Conservation (phyloP, 306 rosid genomes). For the Phaseolus lunatus region DNA sequence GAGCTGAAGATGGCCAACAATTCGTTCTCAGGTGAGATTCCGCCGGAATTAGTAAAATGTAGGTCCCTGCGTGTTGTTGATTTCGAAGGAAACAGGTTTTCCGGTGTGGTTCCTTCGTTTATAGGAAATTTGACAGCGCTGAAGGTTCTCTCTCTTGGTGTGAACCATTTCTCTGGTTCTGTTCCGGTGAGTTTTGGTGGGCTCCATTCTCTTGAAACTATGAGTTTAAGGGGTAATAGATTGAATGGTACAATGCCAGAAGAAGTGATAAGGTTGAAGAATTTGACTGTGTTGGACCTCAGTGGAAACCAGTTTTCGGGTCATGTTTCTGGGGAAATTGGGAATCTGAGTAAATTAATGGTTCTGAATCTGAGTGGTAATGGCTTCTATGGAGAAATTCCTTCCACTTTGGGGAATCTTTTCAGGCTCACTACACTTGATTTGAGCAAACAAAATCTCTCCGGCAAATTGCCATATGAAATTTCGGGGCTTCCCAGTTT, state of each 20-base stretch:
- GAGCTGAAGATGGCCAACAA: conserved; percentile 6
- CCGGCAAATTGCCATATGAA: conserved; percentile 19
- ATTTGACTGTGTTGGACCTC: conserved; percentile 14
- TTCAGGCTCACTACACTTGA: conserved; percentile 10
- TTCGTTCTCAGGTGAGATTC: conserved; percentile 3
- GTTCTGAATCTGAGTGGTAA: conserved; percentile 18
- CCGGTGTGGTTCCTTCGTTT: conserved; percentile 9
- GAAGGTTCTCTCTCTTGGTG: not conserved
- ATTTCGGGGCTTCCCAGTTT: conserved; percentile 22
- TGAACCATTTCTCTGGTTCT: conserved; percentile 4
- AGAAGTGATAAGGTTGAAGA: not conserved
- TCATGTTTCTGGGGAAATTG: conserved; percentile 9
- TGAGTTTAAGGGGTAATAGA: conserved; percentile 20
- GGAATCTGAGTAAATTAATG: conserved; percentile 7
- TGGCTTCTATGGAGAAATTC: conserved; percentile 6
- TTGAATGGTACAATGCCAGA: conserved; percentile 2
- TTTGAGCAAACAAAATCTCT: conserved; percentile 26
- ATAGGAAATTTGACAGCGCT: not conserved
- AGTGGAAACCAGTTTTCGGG: conserved; percentile 23
- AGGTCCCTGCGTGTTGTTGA: conserved; percentile 4
- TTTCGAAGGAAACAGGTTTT: not conserved
- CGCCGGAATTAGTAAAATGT: not conserved
- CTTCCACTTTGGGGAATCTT: not conserved
- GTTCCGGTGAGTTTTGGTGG: not conserved
- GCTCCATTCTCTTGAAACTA: conserved; percentile 3